Evolutionary conservation across 164 flowering plant species (phyloP).

Genomic region (Vitis rotundifolia): DNA sequence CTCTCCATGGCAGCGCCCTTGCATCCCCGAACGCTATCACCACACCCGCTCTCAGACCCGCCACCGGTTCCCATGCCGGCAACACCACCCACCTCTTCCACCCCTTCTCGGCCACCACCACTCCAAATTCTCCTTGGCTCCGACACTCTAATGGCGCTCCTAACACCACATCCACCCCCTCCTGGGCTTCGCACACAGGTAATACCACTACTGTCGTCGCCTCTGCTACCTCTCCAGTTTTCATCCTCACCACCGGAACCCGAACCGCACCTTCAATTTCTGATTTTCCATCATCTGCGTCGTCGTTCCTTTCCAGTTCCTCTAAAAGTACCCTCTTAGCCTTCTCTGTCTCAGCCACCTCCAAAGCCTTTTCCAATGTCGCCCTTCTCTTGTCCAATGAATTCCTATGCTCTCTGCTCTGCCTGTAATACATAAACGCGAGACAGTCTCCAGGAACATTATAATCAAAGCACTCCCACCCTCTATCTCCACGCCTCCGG

Average conservation of each 20-base stretch:
- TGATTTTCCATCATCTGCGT: slow-evolving; percentile 18
- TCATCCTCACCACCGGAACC: slow-evolving; percentile 86
- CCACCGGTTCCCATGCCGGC: slow-evolving; percentile 77
- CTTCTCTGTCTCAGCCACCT: slow-evolving; percentile 47
- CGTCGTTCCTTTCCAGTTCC: slow-evolving; percentile 41
- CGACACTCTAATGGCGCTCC: slow-evolving; percentile 61
- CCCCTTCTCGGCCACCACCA: slow-evolving; percentile 72
- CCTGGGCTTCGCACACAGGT: slow-evolving; percentile 63
- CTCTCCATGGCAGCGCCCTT: slow-evolving; percentile 82
- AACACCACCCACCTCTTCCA: slow-evolving; percentile 86
- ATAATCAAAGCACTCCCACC: slow-evolving; percentile 63
- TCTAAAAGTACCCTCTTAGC: slow-evolving; percentile 40
- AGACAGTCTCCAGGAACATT: slow-evolving; percentile 70
- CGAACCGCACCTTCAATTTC: slow-evolving; percentile 16
- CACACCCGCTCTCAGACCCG: slow-evolving; percentile 52
- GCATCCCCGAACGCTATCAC: slow-evolving; percentile 68
- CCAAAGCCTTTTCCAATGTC: slow-evolving; percentile 53
- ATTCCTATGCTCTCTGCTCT: slow-evolving; percentile 52
- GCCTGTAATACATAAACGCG: slow-evolving; percentile 67
- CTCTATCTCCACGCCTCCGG: slow-evolving; percentile 51
- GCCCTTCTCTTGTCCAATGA: slow-evolving; percentile 34
- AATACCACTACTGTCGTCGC: slow-evolving; percentile 55
- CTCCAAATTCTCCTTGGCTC: slow-evolving; percentile 63
- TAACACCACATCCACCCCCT: slow-evolving; percentile 35
- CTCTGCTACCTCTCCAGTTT: slow-evolving; percentile 76